Conservation (phyloP, 768 basidiomycete genomes). For the Udeniomyces megalosporus region DNA sequence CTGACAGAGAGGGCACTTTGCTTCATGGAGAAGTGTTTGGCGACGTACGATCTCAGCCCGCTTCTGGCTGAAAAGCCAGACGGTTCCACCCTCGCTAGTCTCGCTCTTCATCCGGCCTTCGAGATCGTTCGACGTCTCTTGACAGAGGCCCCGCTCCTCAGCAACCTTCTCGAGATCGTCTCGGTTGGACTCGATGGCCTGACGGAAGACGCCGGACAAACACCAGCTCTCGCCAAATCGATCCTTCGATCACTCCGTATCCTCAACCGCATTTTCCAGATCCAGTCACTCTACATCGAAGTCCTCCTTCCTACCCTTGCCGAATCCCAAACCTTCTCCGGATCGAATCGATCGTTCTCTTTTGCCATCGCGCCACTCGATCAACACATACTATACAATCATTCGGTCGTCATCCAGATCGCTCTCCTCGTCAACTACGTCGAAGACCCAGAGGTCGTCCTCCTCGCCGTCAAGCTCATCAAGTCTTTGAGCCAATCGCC, state of each 20-base stretch:
- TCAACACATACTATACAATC: constrained; percentile 20
- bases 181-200: constrained; percentile 65
- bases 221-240: constrained; percentile 50
- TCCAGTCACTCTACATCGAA: constrained; percentile 79
- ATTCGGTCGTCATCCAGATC: constrained; percentile 47
- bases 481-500: constrained; percentile 48
- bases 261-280: constrained; percentile 59
- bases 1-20: constrained; percentile 69
- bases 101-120: constrained; percentile 62
- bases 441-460: constrained; percentile 48
- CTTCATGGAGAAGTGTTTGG: constrained; percentile 69
- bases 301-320: constrained; percentile 62
- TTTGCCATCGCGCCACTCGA: constrained; percentile 19
- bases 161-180: constrained; percentile 57
- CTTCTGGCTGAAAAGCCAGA: constrained; percentile 37
- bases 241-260: constrained; percentile 70
- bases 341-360: background rate
- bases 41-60: constrained; percentile 62
- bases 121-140: constrained; percentile 67
- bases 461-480: constrained; percentile 66
- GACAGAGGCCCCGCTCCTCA: constrained; percentile 53
- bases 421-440: constrained; percentile 60
- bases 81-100: constrained; percentile 22
- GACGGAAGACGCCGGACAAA: constrained; percentile 42
- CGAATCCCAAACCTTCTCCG: constrained; percentile 29